Percentiles rank a stretch among this genome's conserved stretches.
Conservation (phyloP, 345 rosid genomes). For the Arabidopsis arenosa region DNA sequence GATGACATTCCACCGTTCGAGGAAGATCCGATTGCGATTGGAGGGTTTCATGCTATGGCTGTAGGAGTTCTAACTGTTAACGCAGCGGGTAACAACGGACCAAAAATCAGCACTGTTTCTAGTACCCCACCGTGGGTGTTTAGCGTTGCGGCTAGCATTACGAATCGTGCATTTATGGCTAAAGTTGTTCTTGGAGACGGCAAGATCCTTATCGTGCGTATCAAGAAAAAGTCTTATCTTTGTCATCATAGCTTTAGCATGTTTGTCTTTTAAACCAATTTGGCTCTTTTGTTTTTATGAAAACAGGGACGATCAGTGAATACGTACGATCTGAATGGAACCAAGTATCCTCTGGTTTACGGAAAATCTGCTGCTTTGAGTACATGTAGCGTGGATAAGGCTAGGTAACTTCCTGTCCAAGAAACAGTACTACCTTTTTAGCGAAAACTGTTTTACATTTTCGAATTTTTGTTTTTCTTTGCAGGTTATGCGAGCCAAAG, state of each 20-base stretch:
- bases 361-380: slow-evolving; percentile 35
- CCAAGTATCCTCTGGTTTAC: slow-evolving; percentile 41
- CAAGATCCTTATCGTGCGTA: slow-evolving; percentile 46
- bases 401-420: slow-evolving; percentile 31
- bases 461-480: neutral
- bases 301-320: slow-evolving; percentile 53
- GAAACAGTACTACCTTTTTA: neutral
- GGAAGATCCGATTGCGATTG: slow-evolving; percentile 47
- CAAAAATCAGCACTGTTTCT: neutral
- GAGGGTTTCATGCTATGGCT: slow-evolving; percentile 53
- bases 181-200: slow-evolving; percentile 54
- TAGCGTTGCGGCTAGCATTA: slow-evolving; percentile 54
- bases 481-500: slow-evolving; percentile 34
- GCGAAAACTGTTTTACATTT: neutral
- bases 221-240: neutral
- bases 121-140: slow-evolving; percentile 55
- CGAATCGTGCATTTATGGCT: slow-evolving; percentile 46
- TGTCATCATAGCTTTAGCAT: neutral
- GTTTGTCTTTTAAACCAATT: neutral
- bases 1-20: neutral
- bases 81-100: slow-evolving; percentile 52
- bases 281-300: neutral
- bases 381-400: slow-evolving; percentile 15
- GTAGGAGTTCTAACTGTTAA: slow-evolving; percentile 52
- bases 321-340: slow-evolving; percentile 40